Evolutionary conservation across 768 basidiomycete genomes (phyloP), one percentile per base, ranked within the genome.

Genomic region (Mycena haematopus): DNA sequence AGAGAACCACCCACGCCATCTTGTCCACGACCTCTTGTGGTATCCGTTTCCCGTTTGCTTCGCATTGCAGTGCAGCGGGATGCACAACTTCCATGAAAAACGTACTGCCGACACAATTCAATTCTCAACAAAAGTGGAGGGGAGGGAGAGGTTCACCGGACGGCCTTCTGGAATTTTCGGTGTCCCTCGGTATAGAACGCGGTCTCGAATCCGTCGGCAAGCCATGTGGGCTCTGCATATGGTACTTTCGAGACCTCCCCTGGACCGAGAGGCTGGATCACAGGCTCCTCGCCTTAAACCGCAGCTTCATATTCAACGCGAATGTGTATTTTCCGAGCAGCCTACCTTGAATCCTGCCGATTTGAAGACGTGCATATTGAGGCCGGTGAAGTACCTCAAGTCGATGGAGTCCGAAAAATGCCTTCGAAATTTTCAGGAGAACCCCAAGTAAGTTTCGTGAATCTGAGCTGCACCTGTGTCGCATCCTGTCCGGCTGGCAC

Each of bases 161-260:
- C 83, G 0, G 83, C 89, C 58, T 79, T 84, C 69, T 95, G 94
- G 75, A 95, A 93, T 46, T 76, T 79, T 45, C 86, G 76, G 69
- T 95, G 94, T 22, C 83, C 82, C 4, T 88, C 89, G 24, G 81
- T 87, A 76, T 90, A 93, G 74, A 94, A 96, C 0, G 93, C 90
- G 62, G 81, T 88, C 64, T 82, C 79, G 79, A 84, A 93, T 0
- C 88, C 90, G 2, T 77, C 70, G 38, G 77, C 78, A 40, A 95
- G 83, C 92, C 92, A 95, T 0, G 89, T 87, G 8, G 95, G 89
- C 69, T 96, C 94, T 1, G 87, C 92, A 69, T 95, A 96, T 0
- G 94, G 94, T 0, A 95, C 86, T 62, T 80, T 77, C 9, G 91
- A 93, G 40, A 89, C 71, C n/a, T 84, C 84, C 35, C 90, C 93